Conservation (phyloP, 2,329 filamentous ascomycete genomes). For the Alternaria ventricosa region DNA sequence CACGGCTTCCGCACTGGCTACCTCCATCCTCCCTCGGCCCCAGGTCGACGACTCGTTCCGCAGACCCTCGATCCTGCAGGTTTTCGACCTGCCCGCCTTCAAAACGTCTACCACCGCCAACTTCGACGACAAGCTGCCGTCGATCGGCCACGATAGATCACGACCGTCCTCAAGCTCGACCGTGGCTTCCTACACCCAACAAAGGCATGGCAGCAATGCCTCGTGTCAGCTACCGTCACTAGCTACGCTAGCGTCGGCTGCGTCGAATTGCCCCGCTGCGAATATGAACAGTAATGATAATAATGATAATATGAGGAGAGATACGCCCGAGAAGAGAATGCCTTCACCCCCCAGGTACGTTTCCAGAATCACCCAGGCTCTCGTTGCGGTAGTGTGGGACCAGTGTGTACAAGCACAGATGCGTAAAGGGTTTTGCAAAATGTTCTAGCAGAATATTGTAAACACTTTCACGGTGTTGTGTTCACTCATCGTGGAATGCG, state of each 20-base stretch:
- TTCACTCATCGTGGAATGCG: not conserved
- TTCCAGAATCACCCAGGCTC: not conserved
- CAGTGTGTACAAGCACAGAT: not conserved
- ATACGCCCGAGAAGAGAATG: conserved; percentile 35
- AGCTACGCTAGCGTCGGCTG: conserved; percentile 65
- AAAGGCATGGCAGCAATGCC: conserved; percentile 49
- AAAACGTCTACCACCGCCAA: conserved; percentile 50
- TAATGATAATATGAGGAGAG: conserved; percentile 30
- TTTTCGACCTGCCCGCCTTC: conserved; percentile 55
- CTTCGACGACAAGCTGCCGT: conserved; percentile 56
- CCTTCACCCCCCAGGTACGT: conserved; percentile 43
- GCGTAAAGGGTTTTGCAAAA: not conserved
- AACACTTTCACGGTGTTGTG: not conserved
- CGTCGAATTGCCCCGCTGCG: conserved; percentile 58
- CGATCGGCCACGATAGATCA: conserved; percentile 58
- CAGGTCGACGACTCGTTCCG: conserved; percentile 61
- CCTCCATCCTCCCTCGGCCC: conserved; percentile 63
- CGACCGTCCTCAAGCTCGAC: conserved; percentile 61
- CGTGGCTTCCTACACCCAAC: conserved; percentile 52
- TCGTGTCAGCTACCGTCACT: conserved; percentile 61
- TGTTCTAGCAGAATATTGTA: not conserved
- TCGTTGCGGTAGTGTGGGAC: not conserved
- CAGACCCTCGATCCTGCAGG: conserved; percentile 58
- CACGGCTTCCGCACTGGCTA: conserved; percentile 67
- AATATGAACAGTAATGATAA: conserved; percentile 31